Evolutionary conservation across 805 yeast species (phyloP).

Genomic region (Suhomyces tanzawaensis): DNA sequence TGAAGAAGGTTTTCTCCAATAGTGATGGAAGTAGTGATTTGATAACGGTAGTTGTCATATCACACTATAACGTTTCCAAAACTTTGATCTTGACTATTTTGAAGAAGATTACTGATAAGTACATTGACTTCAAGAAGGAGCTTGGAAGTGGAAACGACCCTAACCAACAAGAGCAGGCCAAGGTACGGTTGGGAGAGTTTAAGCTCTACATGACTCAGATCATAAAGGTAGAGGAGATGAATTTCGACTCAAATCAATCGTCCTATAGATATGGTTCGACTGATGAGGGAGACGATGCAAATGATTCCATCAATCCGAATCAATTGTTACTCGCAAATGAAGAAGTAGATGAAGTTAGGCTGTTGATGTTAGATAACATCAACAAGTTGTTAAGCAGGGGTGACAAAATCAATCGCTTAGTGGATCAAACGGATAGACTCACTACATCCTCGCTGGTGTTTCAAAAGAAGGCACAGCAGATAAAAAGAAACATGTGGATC

Average conservation of each 20-base stretch:
- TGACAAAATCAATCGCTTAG: conserved; percentile 67
- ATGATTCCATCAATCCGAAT: conserved; percentile 30
- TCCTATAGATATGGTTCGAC: conserved; percentile 36
- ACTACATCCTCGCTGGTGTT: conserved; percentile 66
- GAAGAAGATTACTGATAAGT: conserved; percentile 51
- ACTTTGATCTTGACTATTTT: conserved; percentile 46
- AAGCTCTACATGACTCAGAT: conserved; percentile 56
- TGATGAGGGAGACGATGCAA: conserved; percentile 2
- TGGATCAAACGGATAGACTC: conserved; percentile 75
- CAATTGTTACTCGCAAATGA: conserved; percentile 42
- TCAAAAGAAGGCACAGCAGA: conserved; percentile 61
- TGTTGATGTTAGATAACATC: conserved; percentile 69
- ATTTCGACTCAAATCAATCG: conserved; percentile 34
- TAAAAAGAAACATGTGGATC: conserved; percentile 72
- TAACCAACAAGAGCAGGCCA: conserved; percentile 6
- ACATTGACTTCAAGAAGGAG: conserved; percentile 39
- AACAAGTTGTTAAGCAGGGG: conserved; percentile 74
- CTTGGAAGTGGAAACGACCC: conserved; percentile 13
- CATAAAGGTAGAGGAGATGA: conserved; percentile 51
- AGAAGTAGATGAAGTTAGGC: conserved; percentile 64
- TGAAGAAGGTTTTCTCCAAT: conserved; percentile 44
- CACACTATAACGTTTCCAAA: conserved; percentile 43
- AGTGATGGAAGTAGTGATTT: conserved; percentile 46
- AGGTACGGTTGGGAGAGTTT: conserved; percentile 44
- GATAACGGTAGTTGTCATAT: conserved; percentile 50